Conservation (phyloP, 2,329 filamentous ascomycete genomes). For the Cladosporium halotolerans region DNA sequence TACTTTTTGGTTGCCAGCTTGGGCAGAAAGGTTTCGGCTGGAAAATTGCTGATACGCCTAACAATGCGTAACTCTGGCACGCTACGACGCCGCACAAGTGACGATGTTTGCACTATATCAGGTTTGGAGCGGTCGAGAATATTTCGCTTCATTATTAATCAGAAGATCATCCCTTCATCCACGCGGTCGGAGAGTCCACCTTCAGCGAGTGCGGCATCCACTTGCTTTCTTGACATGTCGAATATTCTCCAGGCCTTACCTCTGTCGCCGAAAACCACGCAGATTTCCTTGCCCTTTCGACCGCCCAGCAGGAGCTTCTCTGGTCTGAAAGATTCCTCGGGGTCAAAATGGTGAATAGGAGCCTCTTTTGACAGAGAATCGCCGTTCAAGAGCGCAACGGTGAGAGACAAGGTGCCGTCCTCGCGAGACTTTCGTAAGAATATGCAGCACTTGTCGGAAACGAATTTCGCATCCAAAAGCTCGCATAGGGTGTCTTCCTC, state of each 20-base stretch:
- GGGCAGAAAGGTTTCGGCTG: no score
- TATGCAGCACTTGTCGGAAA: slow-evolving; percentile 2
- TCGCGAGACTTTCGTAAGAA: background rate
- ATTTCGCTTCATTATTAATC: background rate
- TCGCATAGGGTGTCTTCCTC: background rate
- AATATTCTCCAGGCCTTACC: slow-evolving; percentile 49
- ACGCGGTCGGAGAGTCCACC: background rate
- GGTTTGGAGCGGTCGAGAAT: no score
- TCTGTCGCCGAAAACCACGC: slow-evolving; percentile 51
- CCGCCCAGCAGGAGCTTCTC: slow-evolving; percentile 50
- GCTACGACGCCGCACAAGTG: no score
- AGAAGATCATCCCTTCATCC: slow-evolving; percentile 5
- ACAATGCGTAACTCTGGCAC: no score
- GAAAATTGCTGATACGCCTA: no score
- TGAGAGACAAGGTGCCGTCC: background rate
- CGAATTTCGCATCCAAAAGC: slow-evolving; percentile 9
- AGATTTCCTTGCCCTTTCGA: slow-evolving; percentile 45
- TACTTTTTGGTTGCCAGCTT: background rate
- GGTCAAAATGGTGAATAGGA: slow-evolving; percentile 43
- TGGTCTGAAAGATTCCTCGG: slow-evolving; percentile 42
- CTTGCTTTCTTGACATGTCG: slow-evolving; percentile 36
- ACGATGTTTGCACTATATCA: no score
- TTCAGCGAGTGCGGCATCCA: background rate
- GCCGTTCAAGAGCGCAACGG: background rate
- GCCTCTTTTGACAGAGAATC: slow-evolving; percentile 8